These are phyloP conservation scores for Centrapalus pauciflorus DNA, from an alignment of 129 eudicot species.

Conservation along the genomic window DNA sequence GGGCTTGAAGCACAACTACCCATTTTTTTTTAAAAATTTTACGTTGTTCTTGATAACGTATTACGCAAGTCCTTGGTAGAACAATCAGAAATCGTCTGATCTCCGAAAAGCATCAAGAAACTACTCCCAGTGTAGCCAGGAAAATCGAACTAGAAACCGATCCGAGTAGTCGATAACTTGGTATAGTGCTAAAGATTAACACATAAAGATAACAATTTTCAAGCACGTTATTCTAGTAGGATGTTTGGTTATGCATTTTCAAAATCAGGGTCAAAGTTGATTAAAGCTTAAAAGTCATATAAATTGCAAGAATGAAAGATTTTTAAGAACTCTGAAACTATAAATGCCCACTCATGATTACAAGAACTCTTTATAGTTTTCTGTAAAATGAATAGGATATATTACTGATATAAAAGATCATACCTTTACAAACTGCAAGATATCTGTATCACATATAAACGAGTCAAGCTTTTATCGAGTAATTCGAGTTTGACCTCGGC, in stretches of 20 bases:
- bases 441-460: too few species aligned
- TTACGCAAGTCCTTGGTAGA: constrained; percentile 11
- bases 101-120: not conserved
- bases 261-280: too few species aligned
- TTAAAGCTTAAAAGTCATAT: too few species aligned
- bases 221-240: not conserved
- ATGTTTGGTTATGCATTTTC: not conserved
- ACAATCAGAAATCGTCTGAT: constrained; percentile 11
- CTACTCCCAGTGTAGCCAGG: not conserved
- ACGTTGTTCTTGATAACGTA: constrained; percentile 17
- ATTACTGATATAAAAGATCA: not conserved
- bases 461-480: too few species aligned
- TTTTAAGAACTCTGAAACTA: not conserved
- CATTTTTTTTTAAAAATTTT: constrained; percentile 46
- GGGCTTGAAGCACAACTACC: constrained; percentile 69
- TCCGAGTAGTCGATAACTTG: not conserved
- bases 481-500: too few species aligned
- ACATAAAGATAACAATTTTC: not conserved
- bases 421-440: constrained; percentile 30
- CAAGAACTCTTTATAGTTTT: too few species aligned
- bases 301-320: not conserved
- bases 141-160: not conserved
- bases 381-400: not conserved
- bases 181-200: not conserved
- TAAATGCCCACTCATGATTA: too few species aligned